Evolutionary conservation across 768 basidiomycete genomes (phyloP), one percentile per base, ranked within the genome.

Genomic region (Xerocomellus intermedius): DNA sequence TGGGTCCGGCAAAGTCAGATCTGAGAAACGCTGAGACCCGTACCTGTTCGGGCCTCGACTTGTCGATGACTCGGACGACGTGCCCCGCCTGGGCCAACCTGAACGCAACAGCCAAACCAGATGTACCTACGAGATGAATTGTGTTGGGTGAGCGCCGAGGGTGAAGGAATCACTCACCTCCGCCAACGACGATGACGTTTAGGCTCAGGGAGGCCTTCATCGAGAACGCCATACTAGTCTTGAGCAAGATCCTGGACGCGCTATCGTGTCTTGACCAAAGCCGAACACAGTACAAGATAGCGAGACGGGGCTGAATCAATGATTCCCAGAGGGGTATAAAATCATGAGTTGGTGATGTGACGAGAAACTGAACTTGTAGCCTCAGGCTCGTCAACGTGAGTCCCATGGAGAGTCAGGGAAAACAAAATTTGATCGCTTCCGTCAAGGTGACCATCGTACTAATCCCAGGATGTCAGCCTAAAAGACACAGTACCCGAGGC

Each of bases 61-160:
- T 72, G 63, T 86, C 84, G 35, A 85, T 60, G 5, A 87, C 74
- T 4, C 73, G 71, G 36, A 85, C 83, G 30, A 10, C 42, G 26
- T 86, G 85, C 2, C 85, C 84, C 1, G 79, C 78, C 57, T 74
- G 76, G 24, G 72, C 72, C 38, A 86, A 73, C n/a, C 79, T 71
- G 61, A 76, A 82, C 2, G 83, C 84, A 30, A 75, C 68, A 5
- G 82, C 77, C 43, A 85, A 73, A 21, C 84, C 85, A 50, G 77
- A 72, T 19, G 84, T 73, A 22, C 79, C 62, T 63, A 37, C 47
- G 32, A 37, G 6, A 17, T 26, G 26, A 7, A 5, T 17, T 2
- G 28, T 17, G 41, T 54, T 33, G 47, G 17, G 21, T 38, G 43
- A 33, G 26, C 38, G 17, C 14, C 8, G 14, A 22, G 5, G 7